Evolutionary conservation across 1,284 basidiomycete species (phyloP).

Genomic region (Wolfiporia cocos): DNA sequence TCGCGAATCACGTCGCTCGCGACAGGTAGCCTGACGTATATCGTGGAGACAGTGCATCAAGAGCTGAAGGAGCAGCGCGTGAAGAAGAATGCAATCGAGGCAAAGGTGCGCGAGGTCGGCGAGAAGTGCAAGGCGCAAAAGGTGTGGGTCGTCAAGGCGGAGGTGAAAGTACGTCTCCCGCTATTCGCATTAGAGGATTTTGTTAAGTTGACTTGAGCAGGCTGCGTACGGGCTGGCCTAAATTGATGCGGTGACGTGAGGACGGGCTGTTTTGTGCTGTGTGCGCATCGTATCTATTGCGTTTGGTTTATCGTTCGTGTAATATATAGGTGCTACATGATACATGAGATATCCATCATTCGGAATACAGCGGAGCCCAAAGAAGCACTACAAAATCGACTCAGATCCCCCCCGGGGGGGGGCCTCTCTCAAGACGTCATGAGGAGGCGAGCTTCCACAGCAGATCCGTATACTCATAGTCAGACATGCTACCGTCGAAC

Average conservation of each 20-base stretch:
- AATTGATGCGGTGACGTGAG: neutral
- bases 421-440: too few relatives aligned
- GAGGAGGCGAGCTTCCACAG: conserved; percentile 57
- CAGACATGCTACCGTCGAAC: conserved; percentile 24
- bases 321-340: too few relatives aligned
- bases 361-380: neutral
- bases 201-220: neutral
- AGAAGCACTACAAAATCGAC: neutral
- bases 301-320: neutral
- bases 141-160: conserved; percentile 60
- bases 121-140: conserved; percentile 67
- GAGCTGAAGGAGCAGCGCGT: conserved; percentile 60
- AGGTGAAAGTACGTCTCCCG: conserved; percentile 24
- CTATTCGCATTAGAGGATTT: too few relatives aligned
- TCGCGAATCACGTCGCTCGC: conserved; percentile 49
- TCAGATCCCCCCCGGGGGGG: conserved; percentile 10
- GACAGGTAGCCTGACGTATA: conserved; percentile 53
- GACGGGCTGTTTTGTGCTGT: neutral
- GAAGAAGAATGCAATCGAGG: conserved; percentile 78
- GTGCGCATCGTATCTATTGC: neutral
- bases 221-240: conserved; percentile 5
- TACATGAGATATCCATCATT: too few relatives aligned
- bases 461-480: conserved; percentile 31
- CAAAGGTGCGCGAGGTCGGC: conserved; percentile 67
- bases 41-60: conserved; percentile 68